A percentile compares a stretch with the other conserved stretches of the same genome.
Conservation (phyloP, 208 protist genomes). For the Leishmania mexicana region DNA sequence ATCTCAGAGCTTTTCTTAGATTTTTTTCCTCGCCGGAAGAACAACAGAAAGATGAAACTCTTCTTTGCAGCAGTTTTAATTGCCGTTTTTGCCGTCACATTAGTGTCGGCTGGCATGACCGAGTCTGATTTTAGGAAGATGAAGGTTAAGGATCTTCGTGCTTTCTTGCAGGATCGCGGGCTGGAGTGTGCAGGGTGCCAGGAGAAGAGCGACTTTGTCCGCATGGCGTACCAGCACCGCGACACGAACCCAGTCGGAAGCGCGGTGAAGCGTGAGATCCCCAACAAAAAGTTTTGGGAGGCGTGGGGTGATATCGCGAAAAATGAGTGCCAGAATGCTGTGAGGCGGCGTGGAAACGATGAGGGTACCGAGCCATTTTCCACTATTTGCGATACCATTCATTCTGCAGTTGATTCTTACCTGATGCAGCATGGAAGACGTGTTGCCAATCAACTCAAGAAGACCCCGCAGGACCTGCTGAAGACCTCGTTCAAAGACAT, state of each 20-base stretch:
- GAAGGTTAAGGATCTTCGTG: conserved; percentile 88
- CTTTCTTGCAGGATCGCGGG: conserved; percentile 78
- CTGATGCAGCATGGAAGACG: conserved; percentile 85
- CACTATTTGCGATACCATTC: conserved; percentile 58
- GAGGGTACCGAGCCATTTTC: conserved; percentile 38
- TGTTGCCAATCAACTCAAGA: conserved; percentile 74
- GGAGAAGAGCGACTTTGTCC: conserved; percentile 91
- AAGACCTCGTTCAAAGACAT: conserved; percentile 87
- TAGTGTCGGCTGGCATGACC: conserved; percentile 32
- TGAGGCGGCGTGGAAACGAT: conserved; percentile 48
- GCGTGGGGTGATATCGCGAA: conserved; percentile 68
- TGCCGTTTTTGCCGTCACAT: conserved; percentile 18
- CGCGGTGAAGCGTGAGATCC: conserved; percentile 60
- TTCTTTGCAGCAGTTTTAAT: conserved; percentile 14
- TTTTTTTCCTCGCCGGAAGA: not conserved
- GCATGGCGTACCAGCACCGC: conserved; percentile 70
- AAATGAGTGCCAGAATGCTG: conserved; percentile 51
- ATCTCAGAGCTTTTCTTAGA: not conserved
- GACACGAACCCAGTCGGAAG: conserved; percentile 62
- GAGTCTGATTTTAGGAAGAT: conserved; percentile 84
- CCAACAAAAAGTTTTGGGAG: conserved; percentile 77
- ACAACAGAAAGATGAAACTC: conserved; percentile 7
- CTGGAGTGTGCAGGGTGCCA: conserved; percentile 77
- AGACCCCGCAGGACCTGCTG: conserved; percentile 61
- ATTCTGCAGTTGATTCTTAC: conserved; percentile 62